These are phyloP conservation scores for Coriaria nepalensis DNA, from an alignment of 306 rosid genomes.

Conservation along the genomic window DNA sequence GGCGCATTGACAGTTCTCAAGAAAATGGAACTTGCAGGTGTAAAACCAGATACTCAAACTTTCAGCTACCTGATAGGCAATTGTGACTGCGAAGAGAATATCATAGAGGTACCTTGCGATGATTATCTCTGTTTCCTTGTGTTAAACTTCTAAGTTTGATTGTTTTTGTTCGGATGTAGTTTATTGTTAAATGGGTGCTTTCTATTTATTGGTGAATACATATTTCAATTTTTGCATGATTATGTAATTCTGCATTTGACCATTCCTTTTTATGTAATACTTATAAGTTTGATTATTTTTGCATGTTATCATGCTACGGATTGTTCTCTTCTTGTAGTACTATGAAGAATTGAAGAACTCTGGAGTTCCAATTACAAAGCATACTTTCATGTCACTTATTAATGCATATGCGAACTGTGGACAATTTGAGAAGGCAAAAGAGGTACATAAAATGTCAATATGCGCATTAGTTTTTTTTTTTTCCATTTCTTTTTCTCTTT, in stretches of 20 bases:
- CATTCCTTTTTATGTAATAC: no score
- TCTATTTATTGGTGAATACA: background rate
- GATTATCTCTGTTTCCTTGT: background rate
- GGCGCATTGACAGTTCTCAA: slow-evolving; percentile 42
- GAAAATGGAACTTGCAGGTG: slow-evolving; percentile 42
- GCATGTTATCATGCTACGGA: background rate
- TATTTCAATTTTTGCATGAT: slow-evolving; percentile 2
- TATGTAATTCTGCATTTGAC: background rate
- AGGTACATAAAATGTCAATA: slow-evolving; percentile 40
- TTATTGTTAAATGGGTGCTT: no score
- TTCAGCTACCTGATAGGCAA: slow-evolving; percentile 48
- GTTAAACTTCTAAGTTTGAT: background rate
- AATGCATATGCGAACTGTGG: slow-evolving; percentile 67
- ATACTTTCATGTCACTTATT: slow-evolving; percentile 54
- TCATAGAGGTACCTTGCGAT: slow-evolving; percentile 37
- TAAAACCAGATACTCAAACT: slow-evolving; percentile 63
- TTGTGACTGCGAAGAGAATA: slow-evolving; percentile 50
- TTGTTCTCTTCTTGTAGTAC: slow-evolving; percentile 37
- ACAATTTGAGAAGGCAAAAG: slow-evolving; percentile 72
- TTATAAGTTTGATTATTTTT: no score
- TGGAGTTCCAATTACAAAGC: slow-evolving; percentile 28
- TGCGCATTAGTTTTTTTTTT: background rate
- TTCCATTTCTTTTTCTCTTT: no score
- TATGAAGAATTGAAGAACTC: slow-evolving; percentile 38
- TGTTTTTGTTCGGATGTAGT: background rate